Percentiles rank a stretch among this genome's conserved stretches.
These are phyloP conservation scores for Silybum marianum DNA, from an alignment of 129 eudicot genomes.

Conservation along the genomic window DNA sequence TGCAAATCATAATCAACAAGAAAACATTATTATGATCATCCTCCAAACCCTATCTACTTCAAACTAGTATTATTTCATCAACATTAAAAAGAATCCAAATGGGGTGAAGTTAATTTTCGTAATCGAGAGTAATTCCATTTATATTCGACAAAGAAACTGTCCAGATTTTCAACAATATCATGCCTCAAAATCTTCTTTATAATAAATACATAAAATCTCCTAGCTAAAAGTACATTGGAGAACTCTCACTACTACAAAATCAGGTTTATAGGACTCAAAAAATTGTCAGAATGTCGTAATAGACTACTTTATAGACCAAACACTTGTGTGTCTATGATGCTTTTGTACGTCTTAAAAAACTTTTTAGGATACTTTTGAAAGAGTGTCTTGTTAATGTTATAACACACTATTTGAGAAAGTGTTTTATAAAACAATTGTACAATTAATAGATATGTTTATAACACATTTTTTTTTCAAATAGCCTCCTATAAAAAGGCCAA, in stretches of 20 bases:
- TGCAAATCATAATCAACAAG: conserved; percentile 24
- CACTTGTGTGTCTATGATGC: background rate
- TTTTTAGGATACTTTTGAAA: background rate
- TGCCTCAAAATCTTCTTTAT: background rate
- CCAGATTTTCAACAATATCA: background rate
- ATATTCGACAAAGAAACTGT: background rate
- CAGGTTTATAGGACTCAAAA: background rate
- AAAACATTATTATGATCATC: background rate
- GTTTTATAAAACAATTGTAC: background rate
- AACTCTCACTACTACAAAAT: background rate
- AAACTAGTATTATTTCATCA: background rate
- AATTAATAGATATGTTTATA: background rate
- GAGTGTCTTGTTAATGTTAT: background rate
- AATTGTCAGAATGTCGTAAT: background rate
- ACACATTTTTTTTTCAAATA: background rate
- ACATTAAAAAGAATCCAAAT: background rate
- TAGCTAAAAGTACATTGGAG: background rate
- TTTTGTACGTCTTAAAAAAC: background rate
- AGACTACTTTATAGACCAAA: background rate
- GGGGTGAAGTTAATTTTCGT: background rate
- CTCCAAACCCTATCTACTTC: background rate
- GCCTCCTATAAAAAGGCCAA: background rate
- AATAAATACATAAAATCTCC: background rate
- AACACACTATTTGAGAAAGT: background rate
- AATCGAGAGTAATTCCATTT: background rate